Percentiles rank a stretch among this genome's conserved stretches.
phyloP scores from a whole-genome alignment of 768 basidiomycete species.

The Termitomyces sp. region DNA sequence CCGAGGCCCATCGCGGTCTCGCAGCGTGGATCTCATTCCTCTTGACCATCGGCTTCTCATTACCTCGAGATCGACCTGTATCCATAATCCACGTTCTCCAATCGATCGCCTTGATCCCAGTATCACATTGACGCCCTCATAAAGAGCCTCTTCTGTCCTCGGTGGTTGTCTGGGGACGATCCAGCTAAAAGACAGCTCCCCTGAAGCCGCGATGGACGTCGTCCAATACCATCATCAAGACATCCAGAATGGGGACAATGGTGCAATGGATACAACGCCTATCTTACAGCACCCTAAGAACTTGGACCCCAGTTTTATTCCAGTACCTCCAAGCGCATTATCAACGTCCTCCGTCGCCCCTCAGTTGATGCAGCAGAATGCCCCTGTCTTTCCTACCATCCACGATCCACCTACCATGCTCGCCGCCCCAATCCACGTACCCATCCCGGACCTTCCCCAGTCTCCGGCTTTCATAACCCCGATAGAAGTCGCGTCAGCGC shows the following conservation, averaged over 20 bases:
- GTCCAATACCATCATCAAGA: slow-evolving; percentile 32
- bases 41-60: slow-evolving; percentile 11
- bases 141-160: slow-evolving; percentile 7
- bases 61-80: slow-evolving; percentile 14
- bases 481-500: slow-evolving; percentile 28
- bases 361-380: slow-evolving; percentile 27
- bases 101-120: slow-evolving; percentile 21
- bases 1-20: slow-evolving; percentile 5
- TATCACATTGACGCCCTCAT: slow-evolving; percentile 13
- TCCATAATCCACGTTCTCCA: slow-evolving; percentile 15
- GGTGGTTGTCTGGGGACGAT: slow-evolving; percentile 1
- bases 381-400: slow-evolving; percentile 30
- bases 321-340: slow-evolving; percentile 13
- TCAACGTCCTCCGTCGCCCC: slow-evolving; percentile 19
- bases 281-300: slow-evolving; percentile 24
- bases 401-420: slow-evolving; percentile 20
- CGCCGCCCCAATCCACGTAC: slow-evolving; percentile 32
- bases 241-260: slow-evolving; percentile 21
- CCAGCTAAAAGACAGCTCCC: slow-evolving; percentile 5
- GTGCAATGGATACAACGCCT: slow-evolving; percentile 34
- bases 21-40: slow-evolving; percentile 13
- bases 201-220: slow-evolving; percentile 18
- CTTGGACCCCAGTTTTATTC: slow-evolving; percentile 20
- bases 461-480: slow-evolving; percentile 30
- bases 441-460: slow-evolving; percentile 31